Percentiles rank a stretch among this genome's conserved stretches.
Conservation (phyloP, 2,329 filamentous ascomycete species). For the Nakataea oryzae region DNA sequence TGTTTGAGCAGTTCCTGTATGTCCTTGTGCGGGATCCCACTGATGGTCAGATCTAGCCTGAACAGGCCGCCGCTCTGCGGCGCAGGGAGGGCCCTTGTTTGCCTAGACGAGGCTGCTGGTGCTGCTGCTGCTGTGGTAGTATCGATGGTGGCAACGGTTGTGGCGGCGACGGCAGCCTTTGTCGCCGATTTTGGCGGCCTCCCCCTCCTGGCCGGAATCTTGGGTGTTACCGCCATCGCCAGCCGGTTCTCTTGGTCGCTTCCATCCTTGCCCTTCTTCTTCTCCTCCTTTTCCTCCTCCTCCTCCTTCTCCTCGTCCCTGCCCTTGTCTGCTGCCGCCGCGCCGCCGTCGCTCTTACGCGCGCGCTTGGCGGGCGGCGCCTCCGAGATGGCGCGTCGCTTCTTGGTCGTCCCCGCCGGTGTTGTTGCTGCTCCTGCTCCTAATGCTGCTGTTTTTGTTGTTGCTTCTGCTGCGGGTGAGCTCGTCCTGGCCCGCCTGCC, state of each 20-base stretch:
- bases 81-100: not conserved
- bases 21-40: not conserved
- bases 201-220: slow-evolving; percentile 10
- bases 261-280: no score
- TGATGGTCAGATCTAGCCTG: not conserved
- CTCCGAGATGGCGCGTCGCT: not conserved
- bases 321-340: no score
- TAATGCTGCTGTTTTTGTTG: not conserved
- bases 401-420: not conserved
- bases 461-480: not conserved
- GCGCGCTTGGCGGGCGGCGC: not conserved
- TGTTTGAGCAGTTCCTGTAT: not conserved
- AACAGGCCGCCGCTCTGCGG: not conserved
- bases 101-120: not conserved
- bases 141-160: no score
- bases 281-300: slow-evolving; percentile 4
- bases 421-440: not conserved
- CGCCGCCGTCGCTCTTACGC: slow-evolving; percentile 16
- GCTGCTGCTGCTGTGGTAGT: not conserved
- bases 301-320: no score
- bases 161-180: not conserved
- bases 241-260: not conserved
- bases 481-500: not conserved
- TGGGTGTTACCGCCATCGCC: slow-evolving; percentile 8
- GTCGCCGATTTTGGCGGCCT: not conserved